Percentiles rank a stretch among this genome's conserved stretches.
Evolutionary conservation across 352 stramenopile species (phyloP).

Genomic region (Albugo candida): DNA sequence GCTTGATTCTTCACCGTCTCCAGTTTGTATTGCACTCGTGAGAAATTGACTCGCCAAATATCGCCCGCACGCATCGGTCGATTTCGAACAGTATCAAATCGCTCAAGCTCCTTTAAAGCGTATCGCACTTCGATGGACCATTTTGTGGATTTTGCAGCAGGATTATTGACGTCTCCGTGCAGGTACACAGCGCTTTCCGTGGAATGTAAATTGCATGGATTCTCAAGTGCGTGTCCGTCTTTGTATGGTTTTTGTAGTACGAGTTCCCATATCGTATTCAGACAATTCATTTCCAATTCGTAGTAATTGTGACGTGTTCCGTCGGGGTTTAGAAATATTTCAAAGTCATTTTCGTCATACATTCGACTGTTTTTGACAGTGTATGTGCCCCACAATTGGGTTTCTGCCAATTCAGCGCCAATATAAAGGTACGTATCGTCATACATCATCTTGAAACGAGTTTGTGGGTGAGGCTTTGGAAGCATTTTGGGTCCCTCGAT

Average conservation of each 20-base stretch:
- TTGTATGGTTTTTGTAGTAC: constrained; percentile 77
- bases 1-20: constrained; percentile 25
- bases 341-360: constrained; percentile 86
- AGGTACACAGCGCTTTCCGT: constrained; percentile 32
- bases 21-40: constrained; percentile 66
- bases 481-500: constrained; percentile 37
- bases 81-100: constrained; percentile 25
- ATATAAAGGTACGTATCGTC: constrained; percentile 56
- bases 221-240: constrained; percentile 63
- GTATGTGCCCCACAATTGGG: constrained; percentile 59
- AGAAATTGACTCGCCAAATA: constrained; percentile 81
- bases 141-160: constrained; percentile 25
- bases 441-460: constrained; percentile 69
- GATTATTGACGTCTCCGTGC: constrained; percentile 54
- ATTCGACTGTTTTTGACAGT: constrained; percentile 45
- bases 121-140: constrained; percentile 77
- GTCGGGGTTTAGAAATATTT: constrained; percentile 82
- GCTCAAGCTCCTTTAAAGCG: constrained; percentile 36
- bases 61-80: constrained; percentile 16
- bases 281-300: constrained; percentile 81
- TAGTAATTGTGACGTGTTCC: constrained; percentile 78
- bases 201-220: constrained; percentile 40
- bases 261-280: constrained; percentile 84
- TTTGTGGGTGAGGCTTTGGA: constrained; percentile 21
- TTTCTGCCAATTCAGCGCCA: constrained; percentile 35